Evolutionary conservation across 1,284 basidiomycete species (phyloP).

Genomic region (Paramarasmius palmivorus): DNA sequence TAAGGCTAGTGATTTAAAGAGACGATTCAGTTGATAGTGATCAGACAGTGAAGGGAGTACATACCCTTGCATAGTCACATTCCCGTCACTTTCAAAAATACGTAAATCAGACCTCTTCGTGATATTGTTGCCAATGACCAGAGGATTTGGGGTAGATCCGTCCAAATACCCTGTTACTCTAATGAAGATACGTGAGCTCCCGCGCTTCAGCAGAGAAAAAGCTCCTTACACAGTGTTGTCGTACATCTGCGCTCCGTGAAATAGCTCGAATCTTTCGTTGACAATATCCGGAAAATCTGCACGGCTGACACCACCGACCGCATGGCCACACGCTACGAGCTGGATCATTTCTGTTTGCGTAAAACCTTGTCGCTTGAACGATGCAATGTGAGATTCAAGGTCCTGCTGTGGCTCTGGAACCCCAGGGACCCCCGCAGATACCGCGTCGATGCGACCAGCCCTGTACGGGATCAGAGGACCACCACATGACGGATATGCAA

Average conservation of each 20-base stretch:
- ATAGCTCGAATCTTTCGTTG: slow-evolving; percentile 26
- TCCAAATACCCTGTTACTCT: slow-evolving; percentile 38
- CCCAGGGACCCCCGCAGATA: slow-evolving; percentile 28
- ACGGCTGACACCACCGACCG: slow-evolving; percentile 31
- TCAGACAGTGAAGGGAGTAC: neutral
- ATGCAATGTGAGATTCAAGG: slow-evolving; percentile 29
- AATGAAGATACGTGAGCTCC: neutral
- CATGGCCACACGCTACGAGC: slow-evolving; percentile 43
- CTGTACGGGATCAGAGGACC: slow-evolving; percentile 39
- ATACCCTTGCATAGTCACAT: slow-evolving; percentile 35
- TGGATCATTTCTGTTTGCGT: slow-evolving; percentile 40
- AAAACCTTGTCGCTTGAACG: slow-evolving; percentile 39
- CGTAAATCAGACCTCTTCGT: slow-evolving; percentile 37
- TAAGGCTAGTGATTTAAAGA: neutral
- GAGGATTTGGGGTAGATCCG: slow-evolving; percentile 33
- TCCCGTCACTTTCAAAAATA: slow-evolving; percentile 36
- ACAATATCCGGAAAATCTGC: slow-evolving; percentile 38
- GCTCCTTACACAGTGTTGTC: slow-evolving; percentile 35
- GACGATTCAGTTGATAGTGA: no score
- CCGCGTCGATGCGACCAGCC: slow-evolving; percentile 37
- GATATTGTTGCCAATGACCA: slow-evolving; percentile 33
- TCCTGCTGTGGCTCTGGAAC: slow-evolving; percentile 36
- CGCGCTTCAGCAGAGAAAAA: neutral
- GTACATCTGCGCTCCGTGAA: slow-evolving; percentile 18
- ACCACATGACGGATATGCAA: slow-evolving; percentile 34